Conservation (phyloP, 2,329 filamentous ascomycete species). For the Aspergillus costaricaensis region DNA sequence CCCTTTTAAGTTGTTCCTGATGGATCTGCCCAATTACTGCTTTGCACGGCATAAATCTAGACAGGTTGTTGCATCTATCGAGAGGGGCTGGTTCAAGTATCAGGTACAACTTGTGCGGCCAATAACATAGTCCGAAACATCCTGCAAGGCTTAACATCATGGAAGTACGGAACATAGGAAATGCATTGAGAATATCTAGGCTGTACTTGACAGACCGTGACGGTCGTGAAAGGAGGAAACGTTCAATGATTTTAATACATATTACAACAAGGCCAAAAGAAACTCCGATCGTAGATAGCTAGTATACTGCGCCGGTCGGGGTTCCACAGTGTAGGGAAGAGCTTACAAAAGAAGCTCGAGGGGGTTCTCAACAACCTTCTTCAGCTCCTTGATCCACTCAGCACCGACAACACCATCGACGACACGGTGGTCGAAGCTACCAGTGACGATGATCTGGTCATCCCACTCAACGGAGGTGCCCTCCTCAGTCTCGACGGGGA, state of each 20-base stretch:
- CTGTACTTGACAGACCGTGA: slow-evolving; percentile 31
- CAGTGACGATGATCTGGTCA: slow-evolving; percentile 93
- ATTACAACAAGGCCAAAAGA: slow-evolving; percentile 31
- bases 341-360: slow-evolving; percentile 85
- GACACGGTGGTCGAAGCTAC: slow-evolving; percentile 98
- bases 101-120: background rate
- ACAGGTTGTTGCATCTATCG: background rate
- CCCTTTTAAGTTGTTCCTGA: background rate
- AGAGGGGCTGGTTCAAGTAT: background rate
- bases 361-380: slow-evolving; percentile 97
- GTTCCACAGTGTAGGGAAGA: slow-evolving; percentile 8
- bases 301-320: slow-evolving; percentile 16
- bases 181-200: slow-evolving; percentile 34
- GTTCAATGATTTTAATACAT: slow-evolving; percentile 39
- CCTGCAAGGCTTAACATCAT: background rate
- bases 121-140: background rate
- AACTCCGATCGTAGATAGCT: slow-evolving; percentile 23
- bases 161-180: slow-evolving; percentile 21
- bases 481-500: slow-evolving; percentile 82
- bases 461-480: slow-evolving; percentile 85
- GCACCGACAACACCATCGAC: slow-evolving; percentile 94
- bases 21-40: background rate
- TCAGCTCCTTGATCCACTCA: slow-evolving; percentile 95
- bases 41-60: background rate
- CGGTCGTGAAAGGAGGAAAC: slow-evolving; percentile 25